Conservation (phyloP, 345 rosid genomes). For the Salix arbutifolia region DNA sequence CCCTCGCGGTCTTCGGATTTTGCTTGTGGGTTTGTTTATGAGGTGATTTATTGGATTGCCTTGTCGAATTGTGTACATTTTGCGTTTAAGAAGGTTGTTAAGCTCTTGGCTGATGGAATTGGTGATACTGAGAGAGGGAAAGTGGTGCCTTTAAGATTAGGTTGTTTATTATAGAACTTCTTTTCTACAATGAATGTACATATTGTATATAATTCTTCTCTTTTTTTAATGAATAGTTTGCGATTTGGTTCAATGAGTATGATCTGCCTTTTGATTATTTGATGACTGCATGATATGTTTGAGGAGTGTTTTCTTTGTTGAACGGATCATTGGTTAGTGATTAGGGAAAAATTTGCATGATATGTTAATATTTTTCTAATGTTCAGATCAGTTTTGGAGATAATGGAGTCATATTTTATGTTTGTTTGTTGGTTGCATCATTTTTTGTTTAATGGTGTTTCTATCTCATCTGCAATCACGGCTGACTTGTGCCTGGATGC, state of each 20-base stretch:
- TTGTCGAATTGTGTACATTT: slow-evolving; percentile 82
- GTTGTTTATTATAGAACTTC: background rate
- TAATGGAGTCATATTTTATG: background rate
- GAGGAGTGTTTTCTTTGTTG: background rate
- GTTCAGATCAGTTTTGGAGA: background rate
- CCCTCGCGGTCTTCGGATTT: slow-evolving; percentile 43
- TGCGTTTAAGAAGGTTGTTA: slow-evolving; percentile 67
- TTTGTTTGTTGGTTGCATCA: background rate
- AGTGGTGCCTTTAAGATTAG: slow-evolving; percentile 44
- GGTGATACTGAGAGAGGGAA: slow-evolving; percentile 53
- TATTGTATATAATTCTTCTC: slow-evolving; percentile 4
- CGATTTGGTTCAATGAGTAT: background rate
- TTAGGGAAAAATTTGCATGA: background rate
- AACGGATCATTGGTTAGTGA: background rate
- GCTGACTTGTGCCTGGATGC: background rate
- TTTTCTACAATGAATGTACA: slow-evolving; percentile 7
- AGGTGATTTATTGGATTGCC: slow-evolving; percentile 91
- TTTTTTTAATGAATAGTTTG: background rate
- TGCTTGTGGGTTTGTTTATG: slow-evolving; percentile 75
- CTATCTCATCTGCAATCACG: background rate
- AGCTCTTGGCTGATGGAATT: slow-evolving; percentile 32
- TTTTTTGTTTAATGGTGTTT: background rate
- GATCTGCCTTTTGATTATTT: background rate
- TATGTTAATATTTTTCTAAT: background rate
- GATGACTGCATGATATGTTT: background rate